phyloP scores from a whole-genome alignment of 495 filamentous ascomycete species.

The Trichoderma orchidacearum region DNA sequence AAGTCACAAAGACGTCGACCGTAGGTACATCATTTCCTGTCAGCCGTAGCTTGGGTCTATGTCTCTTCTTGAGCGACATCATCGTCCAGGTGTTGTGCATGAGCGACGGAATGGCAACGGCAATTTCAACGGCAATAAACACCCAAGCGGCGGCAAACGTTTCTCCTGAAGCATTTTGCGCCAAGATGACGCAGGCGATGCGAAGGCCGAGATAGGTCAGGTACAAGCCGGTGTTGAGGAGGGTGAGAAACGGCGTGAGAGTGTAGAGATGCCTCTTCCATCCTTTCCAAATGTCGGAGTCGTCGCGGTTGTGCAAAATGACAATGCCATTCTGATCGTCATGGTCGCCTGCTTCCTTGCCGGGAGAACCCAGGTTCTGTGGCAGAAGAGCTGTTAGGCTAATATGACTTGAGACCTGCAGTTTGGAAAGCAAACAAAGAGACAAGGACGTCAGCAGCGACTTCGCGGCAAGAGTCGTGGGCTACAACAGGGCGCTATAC shows the following conservation, averaged over 20 bases:
- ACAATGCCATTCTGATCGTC: constrained; percentile 19
- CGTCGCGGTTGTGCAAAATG: constrained; percentile 24
- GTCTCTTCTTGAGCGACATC: constrained; percentile 23
- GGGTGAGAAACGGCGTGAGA: constrained; percentile 22
- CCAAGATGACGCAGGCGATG: constrained; percentile 23
- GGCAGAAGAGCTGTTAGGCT: constrained; percentile 3
- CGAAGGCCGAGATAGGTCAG: constrained; percentile 25
- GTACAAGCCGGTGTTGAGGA: constrained; percentile 23
- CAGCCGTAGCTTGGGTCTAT: constrained; percentile 26
- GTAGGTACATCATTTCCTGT: constrained; percentile 28
- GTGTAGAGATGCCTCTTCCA: constrained; percentile 25
- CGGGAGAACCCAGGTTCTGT: neutral
- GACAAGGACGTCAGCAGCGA: neutral
- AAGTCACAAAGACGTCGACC: constrained; percentile 38
- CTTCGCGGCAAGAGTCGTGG: neutral
- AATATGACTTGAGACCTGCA: neutral
- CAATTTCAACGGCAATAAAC: constrained; percentile 25
- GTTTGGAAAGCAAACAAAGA: neutral
- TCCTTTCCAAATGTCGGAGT: constrained; percentile 26
- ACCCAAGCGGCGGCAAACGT: constrained; percentile 24
- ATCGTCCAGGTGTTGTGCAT: constrained; percentile 32
- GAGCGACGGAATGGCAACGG: constrained; percentile 23
- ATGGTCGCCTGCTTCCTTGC: constrained; percentile 18
- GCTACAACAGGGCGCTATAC: too few relatives aligned
- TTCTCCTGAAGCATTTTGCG: constrained; percentile 15